phyloP scores from a whole-genome alignment of 306 rosid species.

The Quercus ilex region DNA sequence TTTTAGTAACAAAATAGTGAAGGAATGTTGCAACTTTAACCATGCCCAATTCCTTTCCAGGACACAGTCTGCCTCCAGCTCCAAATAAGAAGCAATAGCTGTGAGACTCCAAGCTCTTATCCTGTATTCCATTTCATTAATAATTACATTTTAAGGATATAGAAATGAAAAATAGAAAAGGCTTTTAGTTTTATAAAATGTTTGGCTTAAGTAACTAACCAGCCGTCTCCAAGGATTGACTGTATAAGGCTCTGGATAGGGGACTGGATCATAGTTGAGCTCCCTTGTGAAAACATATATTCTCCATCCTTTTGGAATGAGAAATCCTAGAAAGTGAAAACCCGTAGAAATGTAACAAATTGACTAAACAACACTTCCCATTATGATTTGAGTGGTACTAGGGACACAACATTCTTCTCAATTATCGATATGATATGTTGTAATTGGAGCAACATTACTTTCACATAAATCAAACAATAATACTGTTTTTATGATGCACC shows the following conservation, averaged over 20 bases:
- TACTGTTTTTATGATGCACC: no score
- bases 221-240: conserved; percentile 84
- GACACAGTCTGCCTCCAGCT: conserved; percentile 63
- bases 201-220: conserved; percentile 31
- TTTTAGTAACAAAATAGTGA: conserved; percentile 67
- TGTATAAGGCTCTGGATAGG: conserved; percentile 58
- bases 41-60: conserved; percentile 76
- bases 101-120: conserved; percentile 52
- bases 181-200: not conserved
- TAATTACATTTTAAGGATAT: not conserved
- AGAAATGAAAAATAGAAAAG: not conserved
- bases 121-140: conserved; percentile 34
- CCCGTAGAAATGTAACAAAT: not conserved
- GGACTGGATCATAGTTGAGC: conserved; percentile 55
- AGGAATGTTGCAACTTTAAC: conserved; percentile 57
- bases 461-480: no score
- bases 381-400: not conserved
- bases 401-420: no score
- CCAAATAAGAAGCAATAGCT: conserved; percentile 63
- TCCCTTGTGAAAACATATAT: conserved; percentile 69
- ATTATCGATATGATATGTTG: no score
- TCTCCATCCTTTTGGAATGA: conserved; percentile 83
- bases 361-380: not conserved
- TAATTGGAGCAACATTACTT: not conserved
- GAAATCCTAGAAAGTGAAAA: conserved; percentile 38